A percentile compares a stretch with the other conserved stretches of the same genome.
phyloP scores from a whole-genome alignment of 2,329 filamentous ascomycete species.

The Zarea fungicola region DNA sequence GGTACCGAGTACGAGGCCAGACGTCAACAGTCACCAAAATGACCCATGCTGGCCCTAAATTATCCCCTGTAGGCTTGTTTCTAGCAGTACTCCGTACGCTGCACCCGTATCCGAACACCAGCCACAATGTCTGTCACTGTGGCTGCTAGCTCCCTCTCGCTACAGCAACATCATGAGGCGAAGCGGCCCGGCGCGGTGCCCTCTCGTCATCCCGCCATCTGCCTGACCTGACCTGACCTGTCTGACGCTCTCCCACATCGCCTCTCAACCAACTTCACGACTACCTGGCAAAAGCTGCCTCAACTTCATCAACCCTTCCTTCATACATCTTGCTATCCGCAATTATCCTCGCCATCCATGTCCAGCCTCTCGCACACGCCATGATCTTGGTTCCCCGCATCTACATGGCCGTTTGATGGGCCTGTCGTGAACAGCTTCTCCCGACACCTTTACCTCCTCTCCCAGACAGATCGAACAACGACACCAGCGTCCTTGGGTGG shows the following conservation, averaged over 20 bases:
- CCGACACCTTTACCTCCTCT: neutral
- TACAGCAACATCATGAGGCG: too few relatives aligned
- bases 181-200: too few relatives aligned
- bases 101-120: too few relatives aligned
- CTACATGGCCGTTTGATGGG: constrained; percentile 9
- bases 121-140: too few relatives aligned
- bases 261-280: neutral
- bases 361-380: neutral
- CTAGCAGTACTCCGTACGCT: too few relatives aligned
- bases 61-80: too few relatives aligned
- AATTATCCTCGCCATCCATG: neutral
- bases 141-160: too few relatives aligned
- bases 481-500: neutral
- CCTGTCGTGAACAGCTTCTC: constrained; percentile 4
- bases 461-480: neutral
- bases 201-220: constrained; percentile 1
- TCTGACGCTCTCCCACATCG: neutral
- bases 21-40: too few relatives aligned
- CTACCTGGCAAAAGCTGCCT: neutral
- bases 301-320: neutral
- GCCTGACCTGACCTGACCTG: too few relatives aligned
- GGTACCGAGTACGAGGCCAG: too few relatives aligned
- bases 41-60: too few relatives aligned
- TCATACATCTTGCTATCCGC: too few relatives aligned
- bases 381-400: constrained; percentile 12